These are phyloP conservation scores for Mycena belliarum DNA, from an alignment of 768 basidiomycete species.

Conservation along the genomic window DNA sequence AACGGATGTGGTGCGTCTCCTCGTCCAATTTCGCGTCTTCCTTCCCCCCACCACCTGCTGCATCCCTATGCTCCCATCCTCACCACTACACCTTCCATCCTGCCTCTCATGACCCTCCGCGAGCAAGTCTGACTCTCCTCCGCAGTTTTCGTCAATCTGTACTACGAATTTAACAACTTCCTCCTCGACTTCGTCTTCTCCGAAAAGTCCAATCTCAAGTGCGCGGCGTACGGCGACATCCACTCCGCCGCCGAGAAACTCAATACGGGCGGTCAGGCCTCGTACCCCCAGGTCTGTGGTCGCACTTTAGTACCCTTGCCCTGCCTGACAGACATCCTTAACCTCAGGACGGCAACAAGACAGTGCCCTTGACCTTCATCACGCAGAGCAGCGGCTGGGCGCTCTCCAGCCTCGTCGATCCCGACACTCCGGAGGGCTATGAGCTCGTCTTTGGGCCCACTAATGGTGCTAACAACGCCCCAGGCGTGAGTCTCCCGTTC, in stretches of 20 bases:
- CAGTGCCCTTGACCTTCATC: conserved; percentile 37
- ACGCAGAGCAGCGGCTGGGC: conserved; percentile 46
- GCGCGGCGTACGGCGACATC: conserved; percentile 45
- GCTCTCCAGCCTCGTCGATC: conserved; percentile 37
- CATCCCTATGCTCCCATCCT: too few relatives aligned
- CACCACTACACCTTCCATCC: neutral
- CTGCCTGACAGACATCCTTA: neutral
- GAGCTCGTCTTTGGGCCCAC: conserved; percentile 47
- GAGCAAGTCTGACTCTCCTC: neutral
- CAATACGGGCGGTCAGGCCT: conserved; percentile 46
- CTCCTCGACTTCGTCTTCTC: conserved; percentile 39
- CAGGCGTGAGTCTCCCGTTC: conserved; percentile 33
- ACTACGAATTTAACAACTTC: conserved; percentile 49
- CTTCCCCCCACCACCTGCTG: too few relatives aligned
- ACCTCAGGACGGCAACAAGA: conserved; percentile 22
- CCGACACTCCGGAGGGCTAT: conserved; percentile 44
- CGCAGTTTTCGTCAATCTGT: conserved; percentile 50
- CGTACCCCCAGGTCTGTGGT: conserved; percentile 26
- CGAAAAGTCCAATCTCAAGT: conserved; percentile 48
- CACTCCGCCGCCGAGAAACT: conserved; percentile 46
- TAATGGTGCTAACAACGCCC: conserved; percentile 48
- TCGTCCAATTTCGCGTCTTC: too few relatives aligned
- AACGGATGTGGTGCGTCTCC: conserved; percentile 41
- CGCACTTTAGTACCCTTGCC: conserved; percentile 19
- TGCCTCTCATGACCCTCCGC: too few relatives aligned